A percentile compares a stretch with the other conserved stretches of the same genome.
Evolutionary conservation across 2,329 filamentous ascomycete genomes (phyloP).

Genomic region (Lecanoromycetidae sp.): DNA sequence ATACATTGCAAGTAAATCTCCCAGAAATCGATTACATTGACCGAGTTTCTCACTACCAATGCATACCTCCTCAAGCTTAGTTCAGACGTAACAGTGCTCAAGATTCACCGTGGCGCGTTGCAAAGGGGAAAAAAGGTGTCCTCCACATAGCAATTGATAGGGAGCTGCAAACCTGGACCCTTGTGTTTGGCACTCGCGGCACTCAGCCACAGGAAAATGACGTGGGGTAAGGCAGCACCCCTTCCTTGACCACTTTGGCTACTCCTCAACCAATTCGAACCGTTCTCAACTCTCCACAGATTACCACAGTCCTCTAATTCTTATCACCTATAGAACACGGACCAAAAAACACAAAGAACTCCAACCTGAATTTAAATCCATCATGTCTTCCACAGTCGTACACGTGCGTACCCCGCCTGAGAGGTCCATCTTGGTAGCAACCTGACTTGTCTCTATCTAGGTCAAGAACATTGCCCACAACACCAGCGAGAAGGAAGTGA

Average conservation of each 20-base stretch:
- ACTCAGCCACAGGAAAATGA: slow-evolving; percentile 6
- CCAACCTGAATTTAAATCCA: neutral
- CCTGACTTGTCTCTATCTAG: slow-evolving; percentile 7
- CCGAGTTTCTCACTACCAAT: too few relatives aligned
- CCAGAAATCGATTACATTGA: too few relatives aligned
- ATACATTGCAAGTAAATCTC: too few relatives aligned
- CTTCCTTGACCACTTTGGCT: neutral
- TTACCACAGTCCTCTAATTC: neutral
- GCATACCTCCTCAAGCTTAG: too few relatives aligned
- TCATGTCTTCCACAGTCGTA: slow-evolving; percentile 18
- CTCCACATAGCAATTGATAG: neutral
- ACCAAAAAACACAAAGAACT: neutral
- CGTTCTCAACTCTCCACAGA: neutral
- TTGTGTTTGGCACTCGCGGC: too few relatives aligned
- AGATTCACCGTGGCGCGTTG: too few relatives aligned
- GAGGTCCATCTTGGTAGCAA: neutral
- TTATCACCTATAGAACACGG: neutral
- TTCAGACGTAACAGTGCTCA: too few relatives aligned
- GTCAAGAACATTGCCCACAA: slow-evolving; percentile 51
- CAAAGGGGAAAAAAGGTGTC: too few relatives aligned
- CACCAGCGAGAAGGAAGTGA: slow-evolving; percentile 81
- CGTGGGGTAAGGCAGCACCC: neutral
- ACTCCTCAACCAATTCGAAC: neutral
- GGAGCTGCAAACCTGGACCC: neutral
- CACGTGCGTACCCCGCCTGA: slow-evolving; percentile 8